Evolutionary conservation across 441 rosid genomes (phyloP).

Genomic region (Francoa sonchifolia): DNA sequence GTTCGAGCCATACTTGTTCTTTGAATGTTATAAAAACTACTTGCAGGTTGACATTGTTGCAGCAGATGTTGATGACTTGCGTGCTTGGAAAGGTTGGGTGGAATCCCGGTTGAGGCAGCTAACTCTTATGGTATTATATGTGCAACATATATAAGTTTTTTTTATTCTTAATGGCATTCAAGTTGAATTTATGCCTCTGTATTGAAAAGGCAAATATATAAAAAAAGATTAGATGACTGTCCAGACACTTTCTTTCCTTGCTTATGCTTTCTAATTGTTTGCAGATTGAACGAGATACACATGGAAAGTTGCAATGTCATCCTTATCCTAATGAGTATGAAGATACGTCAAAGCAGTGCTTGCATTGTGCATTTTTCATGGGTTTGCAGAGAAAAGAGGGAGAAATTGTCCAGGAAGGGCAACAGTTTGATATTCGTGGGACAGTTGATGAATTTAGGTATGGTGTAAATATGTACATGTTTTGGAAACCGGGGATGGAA

Average conservation of each 20-base stretch:
- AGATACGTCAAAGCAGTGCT: constrained; percentile 33
- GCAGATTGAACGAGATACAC: constrained; percentile 64
- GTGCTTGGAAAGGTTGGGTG: constrained; percentile 69
- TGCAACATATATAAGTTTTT: neutral
- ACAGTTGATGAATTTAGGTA: constrained; percentile 46
- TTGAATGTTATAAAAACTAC: constrained; percentile 55
- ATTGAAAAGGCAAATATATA: no score
- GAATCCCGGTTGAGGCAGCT: constrained; percentile 64
- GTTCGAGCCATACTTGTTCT: constrained; percentile 53
- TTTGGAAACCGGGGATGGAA: constrained; percentile 69
- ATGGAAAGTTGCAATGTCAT: constrained; percentile 60
- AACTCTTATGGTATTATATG: constrained; percentile 36
- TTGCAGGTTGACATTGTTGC: constrained; percentile 54
- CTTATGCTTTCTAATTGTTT: constrained; percentile 1
- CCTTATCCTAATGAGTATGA: constrained; percentile 44
- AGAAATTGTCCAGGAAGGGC: constrained; percentile 39
- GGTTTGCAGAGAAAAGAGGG: constrained; percentile 64
- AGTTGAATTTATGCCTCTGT: no score
- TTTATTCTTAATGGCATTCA: no score
- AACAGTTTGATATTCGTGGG: constrained; percentile 64
- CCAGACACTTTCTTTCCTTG: neutral
- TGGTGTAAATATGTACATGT: constrained; percentile 35
- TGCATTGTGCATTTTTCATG: constrained; percentile 46
- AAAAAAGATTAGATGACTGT: no score
- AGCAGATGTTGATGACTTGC: constrained; percentile 43